Evolutionary conservation across 2,329 filamentous ascomycete genomes (phyloP).

Genomic region (Setomelanomma holmii): DNA sequence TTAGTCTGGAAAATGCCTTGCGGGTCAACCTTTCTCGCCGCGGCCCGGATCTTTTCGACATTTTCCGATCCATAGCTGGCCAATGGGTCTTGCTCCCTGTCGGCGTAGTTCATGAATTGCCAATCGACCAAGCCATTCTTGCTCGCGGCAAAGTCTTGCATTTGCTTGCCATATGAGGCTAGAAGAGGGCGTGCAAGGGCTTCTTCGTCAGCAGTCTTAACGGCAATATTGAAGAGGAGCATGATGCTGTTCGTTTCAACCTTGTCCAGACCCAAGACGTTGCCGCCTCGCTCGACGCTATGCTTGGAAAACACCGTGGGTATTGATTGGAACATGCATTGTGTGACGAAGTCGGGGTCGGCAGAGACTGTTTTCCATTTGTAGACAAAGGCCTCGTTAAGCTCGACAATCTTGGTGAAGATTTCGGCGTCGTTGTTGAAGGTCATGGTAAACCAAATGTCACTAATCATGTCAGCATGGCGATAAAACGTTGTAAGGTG

Average conservation of each 20-base stretch:
- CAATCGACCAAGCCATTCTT: slow-evolving; percentile 20
- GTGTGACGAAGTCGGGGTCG: slow-evolving; percentile 30
- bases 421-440: slow-evolving; percentile 28
- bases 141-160: slow-evolving; percentile 18
- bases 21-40: slow-evolving; percentile 32
- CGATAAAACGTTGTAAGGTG: neutral
- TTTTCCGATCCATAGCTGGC: slow-evolving; percentile 23
- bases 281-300: slow-evolving; percentile 29
- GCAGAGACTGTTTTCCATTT: slow-evolving; percentile 15
- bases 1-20: slow-evolving; percentile 31
- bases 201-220: slow-evolving; percentile 22
- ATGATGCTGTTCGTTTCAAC: slow-evolving; percentile 25
- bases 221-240: slow-evolving; percentile 25
- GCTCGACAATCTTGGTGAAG: slow-evolving; percentile 26
- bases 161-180: slow-evolving; percentile 13
- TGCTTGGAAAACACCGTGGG: slow-evolving; percentile 24
- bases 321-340: slow-evolving; percentile 34
- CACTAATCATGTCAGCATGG: slow-evolving; percentile 14
- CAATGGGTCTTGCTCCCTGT: slow-evolving; percentile 40
- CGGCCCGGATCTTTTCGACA: slow-evolving; percentile 12
- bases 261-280: slow-evolving; percentile 33
- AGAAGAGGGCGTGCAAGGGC: slow-evolving; percentile 16
- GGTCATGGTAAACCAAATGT: slow-evolving; percentile 34
- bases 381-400: slow-evolving; percentile 26
- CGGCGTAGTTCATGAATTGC: slow-evolving; percentile 47